Base-by-base conservation (phyloP, 768 basidiomycete genomes). In the Pleurotus platypus region DNA sequence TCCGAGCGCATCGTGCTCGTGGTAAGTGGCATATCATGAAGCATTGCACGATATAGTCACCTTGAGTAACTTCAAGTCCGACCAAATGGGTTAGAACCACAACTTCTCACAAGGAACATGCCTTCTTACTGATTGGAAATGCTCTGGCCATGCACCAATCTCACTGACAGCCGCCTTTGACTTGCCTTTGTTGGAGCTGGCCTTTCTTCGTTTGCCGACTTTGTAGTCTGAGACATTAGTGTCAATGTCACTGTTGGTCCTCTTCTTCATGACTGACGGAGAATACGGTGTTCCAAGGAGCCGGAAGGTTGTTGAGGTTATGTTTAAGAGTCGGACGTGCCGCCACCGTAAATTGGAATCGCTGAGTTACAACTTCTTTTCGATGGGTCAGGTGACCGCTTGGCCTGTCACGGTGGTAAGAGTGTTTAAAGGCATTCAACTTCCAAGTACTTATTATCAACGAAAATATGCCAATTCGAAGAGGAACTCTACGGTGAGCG, bases 41-140 rank as follows among this genome's bases (percentile, higher is more conserved):
- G 30, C 20, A 5, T 56, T 12, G 37, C 49, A 7, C n/a, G 48
- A 11, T 27, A 18, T 9, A 42, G 69, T 55, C 63, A 86, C 87
- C 78, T 87, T 89, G 69, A 79, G 83, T 37, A 86, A 72, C 86
- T 85, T 42, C 26, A 63, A 40, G 5, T 58, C 22, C 45, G 45
- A 26, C 13, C 37, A 27, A 59, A 24, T 50, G 37, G 38, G 47
- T 37, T 15, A 58, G 43, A 30, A 54, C 12, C 39, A 50, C 30
- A 2, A 35, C 18, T n/a, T 26, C 43, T n/a, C 4, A 1, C 39
- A 57, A 46, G 18, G 13, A 22, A 24, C 30, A 8, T 38, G 64
- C 68, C 59, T 53, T 79, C 82, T 47, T 74, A 78, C 79, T 39
- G 70, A 73, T 54, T 80, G 72, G 58, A 90, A 89, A 64, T 90